phyloP scores from a whole-genome alignment of 805 yeast species.

The Saccharomycopsis sp. region DNA sequence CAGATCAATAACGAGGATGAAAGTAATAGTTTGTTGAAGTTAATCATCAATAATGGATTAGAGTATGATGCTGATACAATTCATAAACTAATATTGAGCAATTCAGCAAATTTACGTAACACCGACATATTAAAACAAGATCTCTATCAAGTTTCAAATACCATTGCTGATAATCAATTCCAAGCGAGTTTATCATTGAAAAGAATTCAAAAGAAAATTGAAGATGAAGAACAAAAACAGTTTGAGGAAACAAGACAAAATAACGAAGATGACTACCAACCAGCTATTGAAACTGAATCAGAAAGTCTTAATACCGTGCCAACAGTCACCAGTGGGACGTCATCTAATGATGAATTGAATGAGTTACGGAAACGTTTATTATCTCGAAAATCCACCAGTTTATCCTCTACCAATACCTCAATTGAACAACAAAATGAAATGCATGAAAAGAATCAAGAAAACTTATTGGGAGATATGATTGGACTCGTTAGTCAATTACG shows the following conservation, averaged over 20 bases:
- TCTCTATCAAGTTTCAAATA: neutral
- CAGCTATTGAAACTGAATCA: neutral
- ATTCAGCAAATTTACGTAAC: neutral
- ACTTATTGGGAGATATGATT: slow-evolving; percentile 13
- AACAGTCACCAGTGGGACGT: neutral
- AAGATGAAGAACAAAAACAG: neutral
- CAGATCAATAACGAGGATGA: neutral
- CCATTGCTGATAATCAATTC: neutral
- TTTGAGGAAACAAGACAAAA: neutral
- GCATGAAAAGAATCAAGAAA: slow-evolving; percentile 14
- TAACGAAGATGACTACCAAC: neutral
- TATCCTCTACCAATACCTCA: neutral
- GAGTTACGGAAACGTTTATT: slow-evolving; percentile 11
- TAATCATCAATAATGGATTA: slow-evolving; percentile 2
- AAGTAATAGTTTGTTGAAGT: neutral
- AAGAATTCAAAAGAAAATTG: neutral
- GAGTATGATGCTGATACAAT: slow-evolving; percentile 12
- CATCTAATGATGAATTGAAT: slow-evolving; percentile 4
- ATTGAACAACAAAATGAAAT: slow-evolving; percentile 15
- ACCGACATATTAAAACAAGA: neutral
- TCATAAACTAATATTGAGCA: slow-evolving; percentile 1
- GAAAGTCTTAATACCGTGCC: neutral
- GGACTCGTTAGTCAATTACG: slow-evolving; percentile 15
- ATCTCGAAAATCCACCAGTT: slow-evolving; percentile 2
- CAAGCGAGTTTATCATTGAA: slow-evolving; percentile 1